A percentile compares a stretch with the other conserved stretches of the same genome.
These are phyloP conservation scores for Pezicula carpinea DNA, from an alignment of 2,329 filamentous ascomycete species.

Conservation along the genomic window DNA sequence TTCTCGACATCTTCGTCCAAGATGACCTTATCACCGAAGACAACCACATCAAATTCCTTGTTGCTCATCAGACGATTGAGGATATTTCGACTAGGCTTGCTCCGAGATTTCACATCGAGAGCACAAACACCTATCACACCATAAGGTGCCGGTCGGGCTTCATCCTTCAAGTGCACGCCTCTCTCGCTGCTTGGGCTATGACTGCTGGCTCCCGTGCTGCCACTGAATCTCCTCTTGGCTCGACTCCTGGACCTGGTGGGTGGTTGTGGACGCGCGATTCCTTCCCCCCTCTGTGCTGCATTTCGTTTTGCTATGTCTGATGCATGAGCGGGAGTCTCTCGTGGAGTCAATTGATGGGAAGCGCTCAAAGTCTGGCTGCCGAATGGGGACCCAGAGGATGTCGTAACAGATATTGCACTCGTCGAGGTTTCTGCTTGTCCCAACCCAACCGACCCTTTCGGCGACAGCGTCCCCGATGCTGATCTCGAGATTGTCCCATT, in stretches of 20 bases:
- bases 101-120: conserved; percentile 89
- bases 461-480: conserved; percentile 15
- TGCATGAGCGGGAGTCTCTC: conserved; percentile 24
- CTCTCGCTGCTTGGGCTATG: conserved; percentile 74
- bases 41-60: conserved; percentile 90
- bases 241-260: conserved; percentile 61
- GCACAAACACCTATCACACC: conserved; percentile 89
- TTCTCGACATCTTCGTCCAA: conserved; percentile 95
- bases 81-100: conserved; percentile 95
- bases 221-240: conserved; percentile 72
- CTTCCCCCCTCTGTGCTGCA: conserved; percentile 25
- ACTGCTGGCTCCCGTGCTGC: conserved; percentile 76
- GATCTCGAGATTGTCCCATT: conserved; percentile 17
- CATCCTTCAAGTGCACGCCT: conserved; percentile 45
- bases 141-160: conserved; percentile 57
- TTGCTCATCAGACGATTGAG: conserved; percentile 87
- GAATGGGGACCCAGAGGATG: conserved; percentile 39
- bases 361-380: conserved; percentile 35
- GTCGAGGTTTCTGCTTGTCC: conserved; percentile 46
- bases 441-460: conserved; percentile 13
- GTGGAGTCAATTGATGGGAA: conserved; percentile 40
- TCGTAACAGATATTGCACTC: conserved; percentile 49
- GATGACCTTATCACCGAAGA: conserved; percentile 98
- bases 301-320: conserved; percentile 28
- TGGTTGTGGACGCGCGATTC: conserved; percentile 30